Percentiles rank a stretch among this genome's conserved stretches.
Conservation (phyloP, 768 basidiomycete genomes). For the Strobilomyces confusus region DNA sequence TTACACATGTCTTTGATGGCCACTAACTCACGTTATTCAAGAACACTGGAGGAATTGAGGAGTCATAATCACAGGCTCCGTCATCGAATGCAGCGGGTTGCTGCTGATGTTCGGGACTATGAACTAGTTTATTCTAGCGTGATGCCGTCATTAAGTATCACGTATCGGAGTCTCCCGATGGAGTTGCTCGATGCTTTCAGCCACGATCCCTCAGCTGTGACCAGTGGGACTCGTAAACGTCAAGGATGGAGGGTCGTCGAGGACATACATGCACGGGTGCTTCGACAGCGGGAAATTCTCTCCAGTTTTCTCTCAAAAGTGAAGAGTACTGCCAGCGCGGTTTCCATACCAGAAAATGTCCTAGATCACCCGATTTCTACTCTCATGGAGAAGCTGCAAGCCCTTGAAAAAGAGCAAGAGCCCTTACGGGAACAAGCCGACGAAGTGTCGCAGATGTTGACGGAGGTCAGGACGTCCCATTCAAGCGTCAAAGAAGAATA, state of each 20-base stretch:
- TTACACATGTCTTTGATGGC: neutral
- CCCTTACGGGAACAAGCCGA: conserved; percentile 44
- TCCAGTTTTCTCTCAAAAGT: conserved; percentile 39
- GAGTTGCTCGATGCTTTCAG: conserved; percentile 71
- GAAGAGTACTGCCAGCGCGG: neutral
- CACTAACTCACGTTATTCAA: conserved; percentile 24
- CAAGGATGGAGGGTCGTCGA: conserved; percentile 72
- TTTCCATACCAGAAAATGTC: conserved; percentile 34
- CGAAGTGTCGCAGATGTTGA: conserved; percentile 46
- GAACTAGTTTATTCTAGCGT: conserved; percentile 55
- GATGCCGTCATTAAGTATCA: conserved; percentile 43
- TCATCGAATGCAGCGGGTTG: conserved; percentile 63
- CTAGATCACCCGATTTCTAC: conserved; percentile 52
- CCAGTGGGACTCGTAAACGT: conserved; percentile 55
- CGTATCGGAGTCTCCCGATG: conserved; percentile 49
- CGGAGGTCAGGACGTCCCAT: conserved; percentile 53
- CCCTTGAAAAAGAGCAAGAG: conserved; percentile 45
- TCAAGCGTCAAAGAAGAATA: conserved; percentile 57
- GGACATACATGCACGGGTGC: conserved; percentile 62
- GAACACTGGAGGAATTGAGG: conserved; percentile 56
- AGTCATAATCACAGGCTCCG: conserved; percentile 65
- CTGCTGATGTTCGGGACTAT: conserved; percentile 60
- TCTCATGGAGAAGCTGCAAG: conserved; percentile 46
- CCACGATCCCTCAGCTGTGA: conserved; percentile 76
- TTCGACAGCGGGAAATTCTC: conserved; percentile 56